Evolutionary conservation across 1,284 basidiomycete species (phyloP).

Genomic region (Pholiota adiposa): DNA sequence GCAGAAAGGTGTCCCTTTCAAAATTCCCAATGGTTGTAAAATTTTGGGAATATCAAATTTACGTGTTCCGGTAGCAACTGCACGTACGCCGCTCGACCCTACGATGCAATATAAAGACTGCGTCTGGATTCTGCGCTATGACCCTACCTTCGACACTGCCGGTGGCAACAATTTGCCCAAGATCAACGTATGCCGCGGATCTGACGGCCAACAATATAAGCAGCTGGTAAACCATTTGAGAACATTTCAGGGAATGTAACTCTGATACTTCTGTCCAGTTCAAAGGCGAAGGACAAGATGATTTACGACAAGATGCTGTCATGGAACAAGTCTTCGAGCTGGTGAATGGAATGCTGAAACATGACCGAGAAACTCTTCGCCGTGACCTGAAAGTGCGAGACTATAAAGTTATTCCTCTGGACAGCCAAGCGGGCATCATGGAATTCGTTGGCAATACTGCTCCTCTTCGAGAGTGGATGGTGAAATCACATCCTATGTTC

Average conservation of each 20-base stretch:
- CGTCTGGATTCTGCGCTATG: slow-evolving; percentile 70
- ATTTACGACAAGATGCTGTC: slow-evolving; percentile 95
- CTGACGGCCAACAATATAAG: slow-evolving; percentile 71
- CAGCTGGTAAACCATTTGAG: slow-evolving; percentile 70
- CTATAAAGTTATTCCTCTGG: slow-evolving; percentile 90
- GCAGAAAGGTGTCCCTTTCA: slow-evolving; percentile 24
- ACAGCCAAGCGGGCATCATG: slow-evolving; percentile 82
- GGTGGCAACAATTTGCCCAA: slow-evolving; percentile 90
- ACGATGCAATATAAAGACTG: slow-evolving; percentile 71
- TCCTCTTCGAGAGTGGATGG: slow-evolving; percentile 70
- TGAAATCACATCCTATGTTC: slow-evolving; percentile 58
- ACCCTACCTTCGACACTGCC: slow-evolving; percentile 62
- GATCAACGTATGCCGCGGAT: slow-evolving; percentile 74
- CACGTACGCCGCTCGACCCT: slow-evolving; percentile 71
- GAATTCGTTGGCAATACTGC: slow-evolving; percentile 90
- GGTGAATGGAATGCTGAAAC: slow-evolving; percentile 79
- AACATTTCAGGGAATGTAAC: not conserved
- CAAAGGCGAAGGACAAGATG: slow-evolving; percentile 90
- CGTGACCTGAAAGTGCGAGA: slow-evolving; percentile 80
- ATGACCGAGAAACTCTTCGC: slow-evolving; percentile 77
- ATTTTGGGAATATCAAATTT: slow-evolving; percentile 58
- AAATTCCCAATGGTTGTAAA: slow-evolving; percentile 45
- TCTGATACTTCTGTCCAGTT: slow-evolving; percentile 58
- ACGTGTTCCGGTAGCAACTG: slow-evolving; percentile 84
- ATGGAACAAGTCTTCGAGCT: slow-evolving; percentile 98